Conservation (phyloP, 148 eudicot genomes). For the Rhododendron ferrugineum region DNA sequence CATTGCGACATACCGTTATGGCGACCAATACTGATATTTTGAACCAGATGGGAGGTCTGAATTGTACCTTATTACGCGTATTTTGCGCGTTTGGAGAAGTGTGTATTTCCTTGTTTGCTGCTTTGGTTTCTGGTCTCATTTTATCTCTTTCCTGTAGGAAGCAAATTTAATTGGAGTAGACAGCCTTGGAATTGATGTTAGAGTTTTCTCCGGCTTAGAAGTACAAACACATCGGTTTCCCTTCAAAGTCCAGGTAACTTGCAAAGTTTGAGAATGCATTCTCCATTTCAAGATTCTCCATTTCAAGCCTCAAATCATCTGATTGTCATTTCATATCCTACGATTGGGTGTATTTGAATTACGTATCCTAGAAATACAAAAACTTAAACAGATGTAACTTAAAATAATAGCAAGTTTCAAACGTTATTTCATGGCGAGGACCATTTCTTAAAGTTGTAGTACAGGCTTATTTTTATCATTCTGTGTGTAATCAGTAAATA, state of each 20-base stretch:
- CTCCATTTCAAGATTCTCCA: neutral
- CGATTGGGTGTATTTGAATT: neutral
- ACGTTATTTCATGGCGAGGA: neutral
- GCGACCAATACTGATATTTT: neutral
- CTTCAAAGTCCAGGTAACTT: slow-evolving; percentile 39
- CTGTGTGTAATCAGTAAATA: neutral
- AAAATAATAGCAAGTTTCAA: neutral
- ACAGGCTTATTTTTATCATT: neutral
- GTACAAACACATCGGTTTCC: slow-evolving; percentile 48
- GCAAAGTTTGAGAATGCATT: neutral
- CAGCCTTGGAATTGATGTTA: slow-evolving; percentile 54
- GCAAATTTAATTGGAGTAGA: slow-evolving; percentile 53
- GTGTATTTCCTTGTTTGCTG: neutral
- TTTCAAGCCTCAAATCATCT: neutral
- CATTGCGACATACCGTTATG: neutral
- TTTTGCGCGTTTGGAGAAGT: neutral
- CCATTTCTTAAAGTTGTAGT: neutral
- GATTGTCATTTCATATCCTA: neutral
- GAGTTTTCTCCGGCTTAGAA: slow-evolving; percentile 38
- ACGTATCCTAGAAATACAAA: neutral
- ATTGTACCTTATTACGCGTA: neutral
- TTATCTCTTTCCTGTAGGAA: slow-evolving; percentile 21
- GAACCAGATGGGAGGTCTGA: neutral
- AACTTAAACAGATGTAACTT: neutral
- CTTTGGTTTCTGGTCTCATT: neutral